phyloP scores from a whole-genome alignment of 495 filamentous ascomycete species.

The Podospora pseudoanserina region DNA sequence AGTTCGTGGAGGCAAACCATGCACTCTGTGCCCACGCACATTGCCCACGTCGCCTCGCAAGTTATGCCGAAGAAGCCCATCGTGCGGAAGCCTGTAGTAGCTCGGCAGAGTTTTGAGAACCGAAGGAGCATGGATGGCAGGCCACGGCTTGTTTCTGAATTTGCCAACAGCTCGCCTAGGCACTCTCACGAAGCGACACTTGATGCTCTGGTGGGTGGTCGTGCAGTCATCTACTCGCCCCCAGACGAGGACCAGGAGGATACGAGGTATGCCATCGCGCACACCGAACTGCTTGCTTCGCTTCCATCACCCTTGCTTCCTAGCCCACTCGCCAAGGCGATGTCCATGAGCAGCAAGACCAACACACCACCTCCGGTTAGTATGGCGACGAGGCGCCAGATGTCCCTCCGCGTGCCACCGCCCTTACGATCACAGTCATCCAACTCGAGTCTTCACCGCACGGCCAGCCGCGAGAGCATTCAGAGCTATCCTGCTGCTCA shows the following conservation, averaged over 20 bases:
- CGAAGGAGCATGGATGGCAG: neutral
- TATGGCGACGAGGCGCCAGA: conserved; percentile 33
- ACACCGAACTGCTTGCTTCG: conserved; percentile 15
- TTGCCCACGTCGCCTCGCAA: conserved; percentile 27
- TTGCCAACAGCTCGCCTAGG: neutral
- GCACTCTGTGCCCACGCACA: conserved; percentile 28
- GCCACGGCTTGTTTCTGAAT: neutral
- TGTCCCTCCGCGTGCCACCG: conserved; percentile 39
- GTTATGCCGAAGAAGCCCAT: conserved; percentile 36
- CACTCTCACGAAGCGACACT: conserved; percentile 1
- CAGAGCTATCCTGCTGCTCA: conserved; percentile 27
- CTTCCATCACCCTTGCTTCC: conserved; percentile 29
- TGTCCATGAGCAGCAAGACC: conserved; percentile 24
- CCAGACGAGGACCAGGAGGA: neutral
- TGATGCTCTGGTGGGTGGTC: conserved; percentile 1
- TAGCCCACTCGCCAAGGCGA: conserved; percentile 27
- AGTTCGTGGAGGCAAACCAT: conserved; percentile 28
- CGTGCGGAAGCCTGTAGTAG: conserved; percentile 32
- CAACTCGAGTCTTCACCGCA: conserved; percentile 28
- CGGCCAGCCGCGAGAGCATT: conserved; percentile 36
- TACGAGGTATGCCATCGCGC: conserved; percentile 15
- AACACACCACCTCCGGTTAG: conserved; percentile 32
- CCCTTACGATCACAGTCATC: conserved; percentile 40
- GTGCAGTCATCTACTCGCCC: neutral
- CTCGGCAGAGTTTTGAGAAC: conserved; percentile 17